Evolutionary conservation across 805 yeast species (phyloP).

Genomic region (Candida caryicola): DNA sequence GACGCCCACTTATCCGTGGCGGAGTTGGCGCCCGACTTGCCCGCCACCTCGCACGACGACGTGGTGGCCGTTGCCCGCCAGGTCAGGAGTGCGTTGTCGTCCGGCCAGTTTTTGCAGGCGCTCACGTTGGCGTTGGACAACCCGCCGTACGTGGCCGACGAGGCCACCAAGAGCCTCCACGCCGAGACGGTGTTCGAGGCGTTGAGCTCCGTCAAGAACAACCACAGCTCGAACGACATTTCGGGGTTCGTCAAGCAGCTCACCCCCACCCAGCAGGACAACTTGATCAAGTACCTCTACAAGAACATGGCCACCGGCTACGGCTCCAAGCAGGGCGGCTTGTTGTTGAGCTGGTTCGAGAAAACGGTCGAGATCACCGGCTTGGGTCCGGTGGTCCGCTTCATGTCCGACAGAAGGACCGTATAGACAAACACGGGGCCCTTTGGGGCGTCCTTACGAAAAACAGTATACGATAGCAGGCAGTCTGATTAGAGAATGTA

Average conservation of each 20-base stretch:
- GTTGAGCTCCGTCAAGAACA: constrained; percentile 48
- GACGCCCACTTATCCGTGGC: constrained; percentile 64
- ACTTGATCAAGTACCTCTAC: constrained; percentile 78
- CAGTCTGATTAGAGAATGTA: too few species aligned
- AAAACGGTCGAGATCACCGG: constrained; percentile 83
- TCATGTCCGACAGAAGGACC: constrained; percentile 79
- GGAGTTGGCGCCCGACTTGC: constrained; percentile 58
- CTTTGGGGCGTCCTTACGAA: background rate
- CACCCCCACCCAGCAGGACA: constrained; percentile 64
- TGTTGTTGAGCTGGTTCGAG: constrained; percentile 87
- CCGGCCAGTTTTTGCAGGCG: constrained; percentile 72
- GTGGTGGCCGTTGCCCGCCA: constrained; percentile 53
- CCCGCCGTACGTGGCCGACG: constrained; percentile 83
- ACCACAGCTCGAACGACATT: constrained; percentile 67
- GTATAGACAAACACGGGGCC: too few species aligned
- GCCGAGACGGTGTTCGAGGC: constrained; percentile 61
- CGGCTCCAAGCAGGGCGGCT: constrained; percentile 84
- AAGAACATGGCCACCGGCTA: constrained; percentile 76
- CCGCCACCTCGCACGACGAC: constrained; percentile 45
- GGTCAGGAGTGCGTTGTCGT: constrained; percentile 60
- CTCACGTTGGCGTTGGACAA: constrained; percentile 58
- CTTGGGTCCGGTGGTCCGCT: constrained; percentile 84
- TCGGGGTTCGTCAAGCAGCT: constrained; percentile 57
- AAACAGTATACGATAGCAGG: background rate
- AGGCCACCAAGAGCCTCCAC: constrained; percentile 46